phyloP scores from a whole-genome alignment of 2,329 filamentous ascomycete species.

The Hypocreales sp. region DNA sequence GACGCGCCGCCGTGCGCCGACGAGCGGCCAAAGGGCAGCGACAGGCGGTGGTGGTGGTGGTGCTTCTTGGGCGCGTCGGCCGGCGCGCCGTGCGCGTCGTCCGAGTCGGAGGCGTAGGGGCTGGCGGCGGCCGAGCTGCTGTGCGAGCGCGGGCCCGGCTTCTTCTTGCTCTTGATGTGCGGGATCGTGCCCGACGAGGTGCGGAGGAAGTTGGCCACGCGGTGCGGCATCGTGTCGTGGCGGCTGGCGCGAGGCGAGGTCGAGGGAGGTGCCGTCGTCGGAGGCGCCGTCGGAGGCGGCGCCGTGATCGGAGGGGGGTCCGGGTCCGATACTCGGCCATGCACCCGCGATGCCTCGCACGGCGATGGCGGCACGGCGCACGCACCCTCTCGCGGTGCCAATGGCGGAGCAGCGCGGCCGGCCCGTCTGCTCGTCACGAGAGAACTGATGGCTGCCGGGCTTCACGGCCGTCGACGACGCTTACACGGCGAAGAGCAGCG shows the following conservation, averaged over 20 bases:
- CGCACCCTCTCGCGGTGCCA: no score
- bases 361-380: no score
- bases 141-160: conserved; percentile 9
- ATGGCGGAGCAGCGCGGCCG: no score
- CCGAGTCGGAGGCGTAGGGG: conserved; percentile 19
- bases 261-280: neutral
- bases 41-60: conserved; percentile 22
- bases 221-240: conserved; percentile 35
- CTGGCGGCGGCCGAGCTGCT: conserved; percentile 15
- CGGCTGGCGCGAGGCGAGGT: neutral
- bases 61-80: conserved; percentile 26
- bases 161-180: conserved; percentile 25
- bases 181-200: conserved; percentile 38
- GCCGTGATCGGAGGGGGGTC: no score
- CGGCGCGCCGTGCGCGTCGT: conserved; percentile 13
- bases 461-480: no score
- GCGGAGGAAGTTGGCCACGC: conserved; percentile 41
- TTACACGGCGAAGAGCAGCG: no score
- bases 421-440: no score
- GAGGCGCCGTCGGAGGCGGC: no score
- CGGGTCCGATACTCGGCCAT: no score
- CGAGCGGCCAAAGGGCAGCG: conserved; percentile 20
- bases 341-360: no score
- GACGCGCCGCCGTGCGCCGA: conserved; percentile 4
- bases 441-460: no score